Evolutionary conservation across 768 basidiomycete genomes (phyloP).

Genomic region (Amanita muscaria): DNA sequence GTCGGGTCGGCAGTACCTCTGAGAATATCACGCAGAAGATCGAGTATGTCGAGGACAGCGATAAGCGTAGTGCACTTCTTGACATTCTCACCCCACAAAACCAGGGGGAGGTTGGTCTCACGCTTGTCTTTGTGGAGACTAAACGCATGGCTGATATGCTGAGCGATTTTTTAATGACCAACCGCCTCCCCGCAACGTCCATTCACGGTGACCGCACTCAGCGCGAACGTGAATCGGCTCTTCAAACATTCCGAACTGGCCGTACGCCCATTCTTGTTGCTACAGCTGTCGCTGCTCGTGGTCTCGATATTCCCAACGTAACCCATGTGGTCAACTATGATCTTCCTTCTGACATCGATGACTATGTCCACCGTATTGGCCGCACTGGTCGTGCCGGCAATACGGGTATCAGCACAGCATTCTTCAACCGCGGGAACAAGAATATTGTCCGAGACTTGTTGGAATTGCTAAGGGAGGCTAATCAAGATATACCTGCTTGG

Average conservation of each 20-base stretch:
- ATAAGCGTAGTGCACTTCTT: slow-evolving; percentile 94
- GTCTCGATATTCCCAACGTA: slow-evolving; percentile 98
- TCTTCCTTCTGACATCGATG: slow-evolving; percentile 94
- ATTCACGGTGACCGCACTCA: slow-evolving; percentile 98
- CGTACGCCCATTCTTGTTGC: slow-evolving; percentile 96
- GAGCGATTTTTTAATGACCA: slow-evolving; percentile 85
- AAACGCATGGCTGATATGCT: slow-evolving; percentile 99
- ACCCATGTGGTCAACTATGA: slow-evolving; percentile 99
- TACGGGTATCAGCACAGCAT: slow-evolving; percentile 90
- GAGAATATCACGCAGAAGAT: slow-evolving; percentile 99
- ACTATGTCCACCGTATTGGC: slow-evolving; percentile 98
- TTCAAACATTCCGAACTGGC: slow-evolving; percentile 92
- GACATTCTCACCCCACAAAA: slow-evolving; percentile 83
- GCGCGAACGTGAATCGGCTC: slow-evolving; percentile 91
- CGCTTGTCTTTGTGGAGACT: slow-evolving; percentile 97
- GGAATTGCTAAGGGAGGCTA: slow-evolving; percentile 91
- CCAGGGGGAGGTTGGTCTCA: slow-evolving; percentile 58
- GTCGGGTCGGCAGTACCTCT: slow-evolving; percentile 95
- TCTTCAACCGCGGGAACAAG: slow-evolving; percentile 91
- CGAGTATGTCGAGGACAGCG: slow-evolving; percentile 94
- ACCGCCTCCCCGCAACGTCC: slow-evolving; percentile 83
- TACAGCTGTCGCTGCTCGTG: slow-evolving; percentile 97
- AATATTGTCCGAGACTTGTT: slow-evolving; percentile 88
- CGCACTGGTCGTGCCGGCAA: slow-evolving; percentile 99
- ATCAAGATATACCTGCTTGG: slow-evolving; percentile 91